These are phyloP conservation scores for Myrica gale DNA, from an alignment of 306 rosid genomes.

Conservation along the genomic window DNA sequence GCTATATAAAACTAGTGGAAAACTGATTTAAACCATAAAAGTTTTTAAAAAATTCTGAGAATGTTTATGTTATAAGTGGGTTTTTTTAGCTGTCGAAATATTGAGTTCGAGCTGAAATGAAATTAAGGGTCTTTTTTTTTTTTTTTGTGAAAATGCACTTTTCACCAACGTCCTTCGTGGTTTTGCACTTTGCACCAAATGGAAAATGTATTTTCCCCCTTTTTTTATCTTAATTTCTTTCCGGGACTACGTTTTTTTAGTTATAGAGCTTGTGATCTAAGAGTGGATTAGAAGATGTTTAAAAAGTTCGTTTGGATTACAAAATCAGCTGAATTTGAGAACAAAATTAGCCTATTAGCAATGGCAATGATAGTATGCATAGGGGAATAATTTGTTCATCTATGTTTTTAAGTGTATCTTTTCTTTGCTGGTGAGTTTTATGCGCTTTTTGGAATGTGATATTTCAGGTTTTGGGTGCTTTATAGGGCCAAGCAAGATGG, in stretches of 20 bases:
- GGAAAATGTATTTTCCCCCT: no score
- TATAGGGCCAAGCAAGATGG: conserved; percentile 97
- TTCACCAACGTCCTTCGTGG: no score
- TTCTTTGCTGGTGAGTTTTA: conserved; percentile 8
- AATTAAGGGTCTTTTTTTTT: no score
- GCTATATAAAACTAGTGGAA: neutral
- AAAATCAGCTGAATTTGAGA: neutral
- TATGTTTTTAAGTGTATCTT: neutral
- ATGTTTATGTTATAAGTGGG: no score
- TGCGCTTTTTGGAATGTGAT: neutral
- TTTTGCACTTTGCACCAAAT: no score
- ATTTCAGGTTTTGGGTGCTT: conserved; percentile 82
- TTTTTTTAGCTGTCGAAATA: no score
- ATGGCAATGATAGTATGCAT: neutral
- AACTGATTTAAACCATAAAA: no score
- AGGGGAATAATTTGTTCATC: neutral
- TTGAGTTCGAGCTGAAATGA: no score
- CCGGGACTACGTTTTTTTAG: neutral
- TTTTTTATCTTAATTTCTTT: neutral
- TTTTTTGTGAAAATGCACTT: no score
- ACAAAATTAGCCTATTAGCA: neutral
- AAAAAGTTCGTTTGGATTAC: neutral
- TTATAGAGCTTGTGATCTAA: neutral
- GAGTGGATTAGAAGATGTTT: no score
- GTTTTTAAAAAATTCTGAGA: no score